Evolutionary conservation across 1,284 basidiomycete species (phyloP).

Genomic region (Stygiomarasmius scandens): DNA sequence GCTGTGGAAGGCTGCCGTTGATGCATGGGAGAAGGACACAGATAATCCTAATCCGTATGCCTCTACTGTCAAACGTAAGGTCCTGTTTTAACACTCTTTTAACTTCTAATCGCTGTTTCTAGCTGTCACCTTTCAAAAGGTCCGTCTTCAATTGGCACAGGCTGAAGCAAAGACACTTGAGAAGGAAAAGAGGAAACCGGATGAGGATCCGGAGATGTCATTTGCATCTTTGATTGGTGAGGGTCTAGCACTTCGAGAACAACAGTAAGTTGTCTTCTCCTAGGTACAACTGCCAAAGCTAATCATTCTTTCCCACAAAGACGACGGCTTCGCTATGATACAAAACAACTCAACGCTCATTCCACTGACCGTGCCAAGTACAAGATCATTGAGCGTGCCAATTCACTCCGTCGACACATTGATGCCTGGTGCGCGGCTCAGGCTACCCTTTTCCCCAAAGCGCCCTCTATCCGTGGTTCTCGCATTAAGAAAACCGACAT

Average conservation of each 20-base stretch:
- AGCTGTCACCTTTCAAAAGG: neutral
- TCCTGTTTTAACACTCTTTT: neutral
- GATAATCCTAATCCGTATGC: neutral
- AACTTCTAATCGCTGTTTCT: too few species aligned
- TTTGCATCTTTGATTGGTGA: neutral
- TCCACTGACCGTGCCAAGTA: neutral
- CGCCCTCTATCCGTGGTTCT: too few species aligned
- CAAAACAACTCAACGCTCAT: too few species aligned
- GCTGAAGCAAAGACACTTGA: neutral
- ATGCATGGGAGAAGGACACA: neutral
- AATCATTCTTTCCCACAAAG: too few species aligned
- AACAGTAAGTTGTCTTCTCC: neutral
- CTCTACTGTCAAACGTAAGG: neutral
- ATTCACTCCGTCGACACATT: neutral
- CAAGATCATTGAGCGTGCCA: neutral
- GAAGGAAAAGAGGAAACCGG: too few species aligned
- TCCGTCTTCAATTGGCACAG: neutral
- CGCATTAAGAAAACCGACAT: too few species aligned
- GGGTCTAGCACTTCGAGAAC: neutral
- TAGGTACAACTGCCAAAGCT: too few species aligned
- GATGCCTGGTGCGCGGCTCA: neutral
- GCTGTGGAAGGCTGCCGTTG: neutral
- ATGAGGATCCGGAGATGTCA: too few species aligned
- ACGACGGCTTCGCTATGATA: too few species aligned
- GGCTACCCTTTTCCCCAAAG: too few species aligned